phyloP scores from a whole-genome alignment of 1,284 basidiomycete species.

The Phellinidium pouzarii region DNA sequence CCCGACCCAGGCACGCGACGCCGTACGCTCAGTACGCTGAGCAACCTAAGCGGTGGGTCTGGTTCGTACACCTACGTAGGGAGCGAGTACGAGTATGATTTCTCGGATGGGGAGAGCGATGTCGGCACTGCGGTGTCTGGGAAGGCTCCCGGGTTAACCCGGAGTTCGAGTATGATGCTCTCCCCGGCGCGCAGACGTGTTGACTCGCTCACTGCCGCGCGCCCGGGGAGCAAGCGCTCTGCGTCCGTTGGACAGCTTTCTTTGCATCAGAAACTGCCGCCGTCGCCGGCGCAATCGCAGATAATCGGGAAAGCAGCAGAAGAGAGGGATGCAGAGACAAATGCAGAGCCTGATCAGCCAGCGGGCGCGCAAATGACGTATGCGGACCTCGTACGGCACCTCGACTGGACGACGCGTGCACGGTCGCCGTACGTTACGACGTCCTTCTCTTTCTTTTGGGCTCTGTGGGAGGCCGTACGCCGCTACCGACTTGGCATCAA shows the following conservation, averaged over 20 bases:
- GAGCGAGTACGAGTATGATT: conserved; percentile 4
- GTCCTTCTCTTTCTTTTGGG: conserved; percentile 74
- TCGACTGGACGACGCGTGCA: conserved; percentile 69
- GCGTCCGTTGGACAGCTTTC: neutral
- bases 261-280: too few relatives aligned
- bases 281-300: conserved; percentile 19
- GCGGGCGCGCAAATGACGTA: conserved; percentile 20
- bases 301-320: conserved; percentile 18
- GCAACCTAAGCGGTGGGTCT: conserved; percentile 12
- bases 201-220: neutral
- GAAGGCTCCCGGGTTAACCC: neutral
- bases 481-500: conserved; percentile 63
- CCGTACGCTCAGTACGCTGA: conserved; percentile 17
- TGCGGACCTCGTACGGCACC: conserved; percentile 53
- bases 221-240: neutral
- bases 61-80: conserved; percentile 7
- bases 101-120: conserved; percentile 1
- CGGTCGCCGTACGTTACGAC: conserved; percentile 64
- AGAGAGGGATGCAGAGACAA: conserved; percentile 19
- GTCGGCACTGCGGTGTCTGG: neutral
- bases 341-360: neutral
- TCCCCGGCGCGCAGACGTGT: neutral
- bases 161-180: conserved; percentile 12
- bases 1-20: conserved; percentile 11
- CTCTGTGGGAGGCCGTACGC: conserved; percentile 72